Evolutionary conservation across 202 grass and related monocot genomes (phyloP).

Genomic region (Bolboschoenoplectus hybrid): DNA sequence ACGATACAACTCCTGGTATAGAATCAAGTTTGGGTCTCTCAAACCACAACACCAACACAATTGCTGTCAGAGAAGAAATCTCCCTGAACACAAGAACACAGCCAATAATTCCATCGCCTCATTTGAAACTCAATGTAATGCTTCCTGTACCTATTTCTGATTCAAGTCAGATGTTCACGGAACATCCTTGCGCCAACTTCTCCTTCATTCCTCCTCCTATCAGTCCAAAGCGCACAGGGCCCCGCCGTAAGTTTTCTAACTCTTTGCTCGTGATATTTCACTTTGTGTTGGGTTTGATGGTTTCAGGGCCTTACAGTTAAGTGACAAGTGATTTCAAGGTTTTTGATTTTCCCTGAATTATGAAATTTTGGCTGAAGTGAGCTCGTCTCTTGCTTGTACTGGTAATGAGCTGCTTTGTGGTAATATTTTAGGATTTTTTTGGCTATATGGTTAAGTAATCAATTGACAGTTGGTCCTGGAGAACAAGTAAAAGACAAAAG

Average conservation of each 20-base stretch:
- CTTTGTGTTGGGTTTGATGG: slow-evolving; percentile 25
- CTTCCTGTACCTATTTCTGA: slow-evolving; percentile 37
- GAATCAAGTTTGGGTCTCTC: slow-evolving; percentile 55
- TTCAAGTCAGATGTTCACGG: slow-evolving; percentile 31
- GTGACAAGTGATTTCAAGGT: slow-evolving; percentile 20
- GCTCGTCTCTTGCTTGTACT: neutral
- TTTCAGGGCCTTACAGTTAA: neutral
- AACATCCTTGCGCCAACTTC: slow-evolving; percentile 86
- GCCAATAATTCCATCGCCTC: slow-evolving; percentile 33
- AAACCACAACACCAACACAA: slow-evolving; percentile 55
- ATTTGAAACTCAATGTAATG: neutral
- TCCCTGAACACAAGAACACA: slow-evolving; percentile 38
- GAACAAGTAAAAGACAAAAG: slow-evolving; percentile 9
- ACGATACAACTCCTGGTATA: slow-evolving; percentile 60
- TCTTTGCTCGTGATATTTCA: slow-evolving; percentile 10
- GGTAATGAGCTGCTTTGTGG: neutral
- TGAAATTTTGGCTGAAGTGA: neutral
- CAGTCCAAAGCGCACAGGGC: slow-evolving; percentile 85
- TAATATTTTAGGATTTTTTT: slow-evolving; percentile 15
- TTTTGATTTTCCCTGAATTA: slow-evolving; percentile 38
- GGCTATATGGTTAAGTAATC: neutral
- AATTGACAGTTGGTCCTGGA: neutral
- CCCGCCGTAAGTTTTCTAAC: slow-evolving; percentile 70
- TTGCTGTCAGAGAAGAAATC: slow-evolving; percentile 46
- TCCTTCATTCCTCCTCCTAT: slow-evolving; percentile 76